Percentiles rank a stretch among this genome's conserved stretches.
Evolutionary conservation across 2,329 filamentous ascomycete genomes (phyloP).

Genomic region (Penicillium sclerotigenum): DNA sequence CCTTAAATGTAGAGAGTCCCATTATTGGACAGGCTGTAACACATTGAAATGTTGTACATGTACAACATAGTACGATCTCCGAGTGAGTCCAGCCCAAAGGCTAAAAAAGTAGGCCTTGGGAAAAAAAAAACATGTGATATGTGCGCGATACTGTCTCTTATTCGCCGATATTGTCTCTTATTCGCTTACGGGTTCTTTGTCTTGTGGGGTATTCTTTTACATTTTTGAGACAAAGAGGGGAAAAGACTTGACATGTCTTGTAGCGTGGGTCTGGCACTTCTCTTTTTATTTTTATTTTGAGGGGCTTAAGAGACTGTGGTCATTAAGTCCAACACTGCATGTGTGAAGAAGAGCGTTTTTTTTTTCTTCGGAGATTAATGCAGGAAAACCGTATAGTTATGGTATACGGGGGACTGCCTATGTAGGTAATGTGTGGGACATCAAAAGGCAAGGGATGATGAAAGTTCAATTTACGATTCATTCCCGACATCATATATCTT

Average conservation of each 20-base stretch:
- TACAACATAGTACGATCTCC: background rate
- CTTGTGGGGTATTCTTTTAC: background rate
- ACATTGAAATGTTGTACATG: background rate
- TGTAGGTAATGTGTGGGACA: background rate
- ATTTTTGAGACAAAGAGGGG: background rate
- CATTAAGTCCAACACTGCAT: background rate
- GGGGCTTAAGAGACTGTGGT: background rate
- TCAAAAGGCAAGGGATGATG: background rate
- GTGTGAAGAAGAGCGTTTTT: conserved; percentile 4
- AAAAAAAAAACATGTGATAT: background rate
- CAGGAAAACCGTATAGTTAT: background rate
- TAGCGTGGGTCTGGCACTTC: background rate
- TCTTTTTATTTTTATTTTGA: background rate
- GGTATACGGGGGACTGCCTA: background rate
- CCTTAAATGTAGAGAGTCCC: background rate
- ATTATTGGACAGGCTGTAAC: background rate
- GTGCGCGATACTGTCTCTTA: background rate
- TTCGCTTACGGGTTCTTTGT: background rate
- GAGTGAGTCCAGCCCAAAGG: background rate
- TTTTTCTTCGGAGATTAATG: conserved; percentile 9
- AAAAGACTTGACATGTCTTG: background rate
- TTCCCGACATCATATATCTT: background rate
- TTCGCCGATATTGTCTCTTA: no score
- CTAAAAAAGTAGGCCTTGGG: background rate
- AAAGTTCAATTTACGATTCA: background rate